Evolutionary conservation across 2,329 filamentous ascomycete species (phyloP), one percentile per base, ranked within the genome.

Genomic region (Cyclaneusma minus): DNA sequence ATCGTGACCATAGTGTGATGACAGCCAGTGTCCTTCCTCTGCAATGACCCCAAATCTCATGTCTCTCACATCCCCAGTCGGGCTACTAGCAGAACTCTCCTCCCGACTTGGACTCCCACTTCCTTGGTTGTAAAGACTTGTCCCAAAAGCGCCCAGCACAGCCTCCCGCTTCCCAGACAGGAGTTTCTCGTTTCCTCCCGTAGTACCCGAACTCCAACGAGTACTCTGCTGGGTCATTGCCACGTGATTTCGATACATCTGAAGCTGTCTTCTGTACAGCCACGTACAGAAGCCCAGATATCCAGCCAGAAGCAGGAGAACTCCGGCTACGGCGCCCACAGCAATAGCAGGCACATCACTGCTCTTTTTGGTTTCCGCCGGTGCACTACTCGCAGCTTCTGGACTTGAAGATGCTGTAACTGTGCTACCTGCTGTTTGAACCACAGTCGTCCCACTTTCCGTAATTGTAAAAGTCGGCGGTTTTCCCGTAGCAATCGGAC

Each of bases 241-340:
- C 16, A 79, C 64, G 43, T 83, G 77, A 17, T 64, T 57, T 49
- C 75, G 73, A 57, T 82, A 84, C 7, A 78, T 64, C 16, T 55
- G 50, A 10, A 83, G 63, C 46, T 79, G 76, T 25, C 72, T 71
- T 15, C 75, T 63, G 55, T 83, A 83, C 6, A 84, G 54, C 67
- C 72, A 82, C 11, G 67, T 63, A 49, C 73, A 79, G 55, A 77
- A 81, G 23, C 68, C 72, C 8, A 80, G 61, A 45, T 80, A 81
- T 2, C 55, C 52, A 3, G 71, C 72, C 0, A 70, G 41, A 11
- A 77, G 39, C 24, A 68, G 67, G 4, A 78, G 58, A 4, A 74
- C 42, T n/a, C 71, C 75, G 1, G 78, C 77, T 16, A 83, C 54
- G 12, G 74, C 51, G 14, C 57, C 55, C 2, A 58, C 56, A 10